A percentile compares a stretch with the other conserved stretches of the same genome.
phyloP scores from a whole-genome alignment of 1,284 basidiomycete species.

The Leccinum angustisporum region DNA sequence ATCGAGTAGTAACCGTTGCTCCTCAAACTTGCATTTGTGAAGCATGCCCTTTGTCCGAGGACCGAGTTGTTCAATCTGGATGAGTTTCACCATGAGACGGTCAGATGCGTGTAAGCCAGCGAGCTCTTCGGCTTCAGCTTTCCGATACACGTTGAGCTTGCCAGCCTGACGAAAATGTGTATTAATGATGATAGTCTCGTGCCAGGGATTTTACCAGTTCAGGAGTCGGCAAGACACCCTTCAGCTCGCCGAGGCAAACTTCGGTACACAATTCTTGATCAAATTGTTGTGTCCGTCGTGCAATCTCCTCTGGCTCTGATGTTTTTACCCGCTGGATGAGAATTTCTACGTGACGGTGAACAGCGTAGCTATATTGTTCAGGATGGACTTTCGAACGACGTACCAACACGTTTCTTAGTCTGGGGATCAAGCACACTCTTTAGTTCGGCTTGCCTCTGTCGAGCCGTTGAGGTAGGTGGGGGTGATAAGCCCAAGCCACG shows the following conservation, averaged over 20 bases:
- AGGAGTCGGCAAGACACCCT: slow-evolving; percentile 83
- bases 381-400: slow-evolving; percentile 28
- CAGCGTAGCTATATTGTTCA: not conserved
- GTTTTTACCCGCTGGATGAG: slow-evolving; percentile 85
- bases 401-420: slow-evolving; percentile 88
- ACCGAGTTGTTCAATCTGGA: slow-evolving; percentile 91
- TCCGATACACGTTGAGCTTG: slow-evolving; percentile 89
- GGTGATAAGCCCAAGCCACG: not conserved
- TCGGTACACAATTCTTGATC: slow-evolving; percentile 85
- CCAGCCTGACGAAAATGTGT: slow-evolving; percentile 58
- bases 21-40: slow-evolving; percentile 84
- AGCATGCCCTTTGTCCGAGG: slow-evolving; percentile 94
- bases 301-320: slow-evolving; percentile 81
- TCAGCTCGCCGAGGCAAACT: slow-evolving; percentile 83
- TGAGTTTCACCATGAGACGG: slow-evolving; percentile 94
- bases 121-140: slow-evolving; percentile 85
- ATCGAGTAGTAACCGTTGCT: slow-evolving; percentile 73
- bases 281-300: slow-evolving; percentile 80
- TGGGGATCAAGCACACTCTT: slow-evolving; percentile 90
- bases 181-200: slow-evolving; percentile 11
- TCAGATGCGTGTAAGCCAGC: slow-evolving; percentile 90
- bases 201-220: slow-evolving; percentile 63
- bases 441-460: slow-evolving; percentile 81
- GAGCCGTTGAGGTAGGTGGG: slow-evolving; percentile 44
- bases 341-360: slow-evolving; percentile 59